Percentiles rank a stretch among this genome's conserved stretches.
These are phyloP conservation scores for Fusarium nelsonii DNA, from an alignment of 2,329 filamentous ascomycete genomes.

Conservation along the genomic window DNA sequence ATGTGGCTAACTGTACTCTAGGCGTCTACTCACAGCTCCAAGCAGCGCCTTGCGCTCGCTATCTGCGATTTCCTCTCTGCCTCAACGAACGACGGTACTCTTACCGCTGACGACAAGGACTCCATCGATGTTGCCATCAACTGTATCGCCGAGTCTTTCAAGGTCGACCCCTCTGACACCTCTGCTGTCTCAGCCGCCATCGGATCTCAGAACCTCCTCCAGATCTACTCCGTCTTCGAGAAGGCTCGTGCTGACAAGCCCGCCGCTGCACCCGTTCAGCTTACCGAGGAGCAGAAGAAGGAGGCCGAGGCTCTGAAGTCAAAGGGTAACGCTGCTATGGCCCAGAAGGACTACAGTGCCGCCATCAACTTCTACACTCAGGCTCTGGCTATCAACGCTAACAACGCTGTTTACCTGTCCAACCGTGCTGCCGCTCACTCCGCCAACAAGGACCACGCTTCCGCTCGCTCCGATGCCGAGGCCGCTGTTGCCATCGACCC, in stretches of 20 bases:
- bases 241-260: constrained; percentile 73
- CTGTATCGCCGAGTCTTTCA: constrained; percentile 95
- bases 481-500: constrained; percentile 89
- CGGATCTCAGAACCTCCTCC: constrained; percentile 86
- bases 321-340: constrained; percentile 94
- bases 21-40: constrained; percentile 60
- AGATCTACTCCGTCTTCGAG: constrained; percentile 96
- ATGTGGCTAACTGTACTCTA: constrained; percentile 20
- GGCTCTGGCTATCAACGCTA: constrained; percentile 82
- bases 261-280: constrained; percentile 49
- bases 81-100: constrained; percentile 88
- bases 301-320: constrained; percentile 91
- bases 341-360: constrained; percentile 85
- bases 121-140: constrained; percentile 94
- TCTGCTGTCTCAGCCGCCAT: constrained; percentile 80
- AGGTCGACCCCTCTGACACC: constrained; percentile 86
- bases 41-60: constrained; percentile 93
- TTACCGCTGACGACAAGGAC: constrained; percentile 88
- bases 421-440: constrained; percentile 97
- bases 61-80: constrained; percentile 94
- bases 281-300: constrained; percentile 72
- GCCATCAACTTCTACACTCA: constrained; percentile 91
- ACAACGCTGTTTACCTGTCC: constrained; percentile 95
- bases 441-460: constrained; percentile 84
- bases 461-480: constrained; percentile 89